Percentiles rank a stretch among this genome's conserved stretches.
phyloP scores from a whole-genome alignment of 257 asterid genomes.

The Solanum dulcamara region DNA sequence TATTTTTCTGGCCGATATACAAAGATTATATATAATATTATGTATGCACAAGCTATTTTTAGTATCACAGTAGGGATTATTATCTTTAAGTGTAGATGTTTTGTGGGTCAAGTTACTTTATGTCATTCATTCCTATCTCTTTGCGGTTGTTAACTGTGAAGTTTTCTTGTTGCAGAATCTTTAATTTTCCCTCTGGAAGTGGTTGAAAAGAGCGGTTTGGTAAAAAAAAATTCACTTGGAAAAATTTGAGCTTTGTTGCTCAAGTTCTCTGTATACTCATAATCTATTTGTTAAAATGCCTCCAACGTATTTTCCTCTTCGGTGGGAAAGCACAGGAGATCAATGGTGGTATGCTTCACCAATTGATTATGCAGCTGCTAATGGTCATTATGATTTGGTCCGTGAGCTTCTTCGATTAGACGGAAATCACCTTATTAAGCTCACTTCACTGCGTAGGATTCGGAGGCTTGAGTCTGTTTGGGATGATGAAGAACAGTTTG shows the following conservation, averaged over 20 bases:
- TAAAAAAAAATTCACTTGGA: neutral
- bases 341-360: constrained; percentile 99
- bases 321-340: constrained; percentile 99
- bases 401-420: constrained; percentile 88
- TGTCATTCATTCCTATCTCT: neutral
- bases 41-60: neutral
- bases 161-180: neutral
- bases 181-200: neutral
- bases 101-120: neutral
- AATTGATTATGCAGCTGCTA: constrained; percentile 94
- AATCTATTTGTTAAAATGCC: constrained; percentile 27
- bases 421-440: constrained; percentile 77
- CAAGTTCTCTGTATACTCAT: neutral
- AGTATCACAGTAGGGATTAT: neutral
- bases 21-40: no score
- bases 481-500: constrained; percentile 89
- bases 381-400: constrained; percentile 84
- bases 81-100: neutral
- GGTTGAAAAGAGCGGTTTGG: neutral
- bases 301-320: constrained; percentile 66
- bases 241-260: neutral
- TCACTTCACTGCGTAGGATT: constrained; percentile 73
- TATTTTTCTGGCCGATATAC: neutral
- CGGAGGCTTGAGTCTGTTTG: constrained; percentile 96
- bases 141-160: neutral